Conservation (phyloP, 2,329 filamentous ascomycete genomes). For the Colletotrichum tofieldiae region DNA sequence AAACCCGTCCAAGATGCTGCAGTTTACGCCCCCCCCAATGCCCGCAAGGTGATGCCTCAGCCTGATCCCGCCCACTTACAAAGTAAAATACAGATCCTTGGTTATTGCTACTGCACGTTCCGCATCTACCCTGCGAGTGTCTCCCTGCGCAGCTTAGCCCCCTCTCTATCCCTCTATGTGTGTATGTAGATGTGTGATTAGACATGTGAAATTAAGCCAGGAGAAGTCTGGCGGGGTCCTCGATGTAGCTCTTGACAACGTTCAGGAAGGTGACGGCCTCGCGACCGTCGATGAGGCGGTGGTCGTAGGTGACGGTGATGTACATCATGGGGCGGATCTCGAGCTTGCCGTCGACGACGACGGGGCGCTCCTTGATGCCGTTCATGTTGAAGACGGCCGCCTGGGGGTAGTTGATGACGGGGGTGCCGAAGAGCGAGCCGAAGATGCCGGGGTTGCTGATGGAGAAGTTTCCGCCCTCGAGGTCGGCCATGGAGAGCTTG, state of each 20-base stretch:
- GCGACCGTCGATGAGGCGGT: constrained; percentile 70
- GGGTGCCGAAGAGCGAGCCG: constrained; percentile 65
- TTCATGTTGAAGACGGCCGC: constrained; percentile 75
- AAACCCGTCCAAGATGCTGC: constrained; percentile 11
- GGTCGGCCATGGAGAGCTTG: constrained; percentile 84
- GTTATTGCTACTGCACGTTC: neutral
- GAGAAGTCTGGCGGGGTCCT: constrained; percentile 61
- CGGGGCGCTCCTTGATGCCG: constrained; percentile 68
- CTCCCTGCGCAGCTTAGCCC: neutral
- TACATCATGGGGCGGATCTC: constrained; percentile 63
- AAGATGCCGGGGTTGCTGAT: constrained; percentile 89
- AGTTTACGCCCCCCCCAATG: constrained; percentile 6
- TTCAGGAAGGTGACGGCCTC: constrained; percentile 73
- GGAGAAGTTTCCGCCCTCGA: constrained; percentile 83
- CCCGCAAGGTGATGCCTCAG: constrained; percentile 14
- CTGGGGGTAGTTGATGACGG: constrained; percentile 84
- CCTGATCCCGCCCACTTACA: constrained; percentile 8
- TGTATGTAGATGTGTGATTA: neutral
- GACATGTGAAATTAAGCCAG: constrained; percentile 63
- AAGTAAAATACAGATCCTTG: constrained; percentile 15
- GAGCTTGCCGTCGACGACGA: constrained; percentile 69
- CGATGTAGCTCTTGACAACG: constrained; percentile 51
- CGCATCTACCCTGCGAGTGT: neutral
- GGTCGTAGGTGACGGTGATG: constrained; percentile 68
- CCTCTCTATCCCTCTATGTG: neutral